phyloP scores from a whole-genome alignment of 1,284 basidiomycete genomes.

The Cryptococcus sp. region DNA sequence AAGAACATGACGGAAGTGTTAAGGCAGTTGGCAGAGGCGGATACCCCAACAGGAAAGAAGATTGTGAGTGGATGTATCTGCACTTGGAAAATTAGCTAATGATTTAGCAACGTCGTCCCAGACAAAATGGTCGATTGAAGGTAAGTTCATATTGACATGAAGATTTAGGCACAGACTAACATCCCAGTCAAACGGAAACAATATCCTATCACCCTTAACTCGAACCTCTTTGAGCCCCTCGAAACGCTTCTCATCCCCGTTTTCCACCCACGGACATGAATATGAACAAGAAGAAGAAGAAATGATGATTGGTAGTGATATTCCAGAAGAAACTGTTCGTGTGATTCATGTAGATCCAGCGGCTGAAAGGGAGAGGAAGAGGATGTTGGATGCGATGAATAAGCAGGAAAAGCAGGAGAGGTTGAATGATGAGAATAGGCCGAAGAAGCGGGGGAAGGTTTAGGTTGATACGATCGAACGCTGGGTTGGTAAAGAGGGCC shows the following conservation, averaged over 20 bases:
- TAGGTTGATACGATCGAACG: neutral
- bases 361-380: slow-evolving; percentile 29
- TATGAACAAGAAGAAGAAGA: too few relatives aligned
- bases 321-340: slow-evolving; percentile 29
- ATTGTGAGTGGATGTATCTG: neutral
- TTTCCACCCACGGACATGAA: too few relatives aligned
- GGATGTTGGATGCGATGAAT: slow-evolving; percentile 27
- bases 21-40: slow-evolving; percentile 21
- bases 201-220: too few relatives aligned
- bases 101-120: neutral
- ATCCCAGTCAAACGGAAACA: too few relatives aligned
- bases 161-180: too few relatives aligned
- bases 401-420: neutral
- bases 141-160: too few relatives aligned
- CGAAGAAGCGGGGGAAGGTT: neutral
- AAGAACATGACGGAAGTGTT: slow-evolving; percentile 24
- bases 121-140: neutral
- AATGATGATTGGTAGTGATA: neutral
- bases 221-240: neutral
- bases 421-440: neutral
- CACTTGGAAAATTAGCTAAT: neutral
- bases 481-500: neutral
- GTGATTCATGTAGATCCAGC: slow-evolving; percentile 32
- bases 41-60: neutral
- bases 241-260: neutral